Base-by-base conservation (phyloP, 2,329 filamentous ascomycete genomes). In the Aspergillus oerlinghausenensis region DNA sequence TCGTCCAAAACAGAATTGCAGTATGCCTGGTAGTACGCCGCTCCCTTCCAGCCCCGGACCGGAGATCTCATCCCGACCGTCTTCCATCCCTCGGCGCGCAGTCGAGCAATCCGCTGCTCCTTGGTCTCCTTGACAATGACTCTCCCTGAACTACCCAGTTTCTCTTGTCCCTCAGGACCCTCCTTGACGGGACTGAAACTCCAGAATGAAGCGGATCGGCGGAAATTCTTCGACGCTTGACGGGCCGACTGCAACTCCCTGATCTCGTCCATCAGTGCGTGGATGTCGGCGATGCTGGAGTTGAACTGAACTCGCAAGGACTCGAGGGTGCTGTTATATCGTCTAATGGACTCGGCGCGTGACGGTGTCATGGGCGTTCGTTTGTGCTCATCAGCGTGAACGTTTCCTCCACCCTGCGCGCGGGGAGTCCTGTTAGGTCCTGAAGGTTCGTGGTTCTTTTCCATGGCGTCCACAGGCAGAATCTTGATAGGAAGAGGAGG, bases 161-260 rank as follows among this genome's bases (percentile, higher is more conserved):
- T 42, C 8, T 54, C 42, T 21, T 57, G 51, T 8, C 55, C 43
- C 17, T 62, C 55, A 4, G 55, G 35, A 17, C 61, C 56, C 2
- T 55, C 29, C 48, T 67, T 60, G 6, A 68, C 52, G 3, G 69
- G 68, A 21, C 63, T 67, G 45, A 77, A 76, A 21, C 66, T 75
- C 74, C 75, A 77, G 55, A 75, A 76, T 0, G 74, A 76, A 1
- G 64, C 64, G 5, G 69, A 65, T 2, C 70, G 72, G 5, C 63
- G 62, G 51, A 69, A 58, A 17, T 51, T 63, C 51, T 64, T 69
- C 2, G 66, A 66, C 29, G 59, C 52, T 55, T 65, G 53, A 28
- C 65, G 66, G 47, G 65, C 38, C 21, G 63, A 56, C 55, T 72
- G 70, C 2, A 68, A 25, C 8, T 65, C 56, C 2, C 51, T 52